Base-by-base conservation (phyloP, 2,329 filamentous ascomycete genomes). In the Eutypa lata region DNA sequence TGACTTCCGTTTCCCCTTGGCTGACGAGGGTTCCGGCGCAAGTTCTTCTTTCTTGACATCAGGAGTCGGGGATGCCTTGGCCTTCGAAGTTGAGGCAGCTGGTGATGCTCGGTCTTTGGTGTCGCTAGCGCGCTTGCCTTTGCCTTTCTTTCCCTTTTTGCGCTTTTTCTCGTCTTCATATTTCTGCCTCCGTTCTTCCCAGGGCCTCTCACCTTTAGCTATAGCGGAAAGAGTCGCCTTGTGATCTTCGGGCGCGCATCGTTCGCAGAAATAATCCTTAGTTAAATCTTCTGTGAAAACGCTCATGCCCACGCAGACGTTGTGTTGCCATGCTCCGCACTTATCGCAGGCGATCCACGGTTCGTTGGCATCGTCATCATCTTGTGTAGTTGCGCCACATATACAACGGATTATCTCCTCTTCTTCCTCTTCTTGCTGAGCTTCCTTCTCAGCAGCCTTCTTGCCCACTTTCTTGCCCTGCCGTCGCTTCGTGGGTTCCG, bases 281-380 rank as follows among this genome's bases (percentile, higher is more conserved):
- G 89, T 88, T 51, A 90, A 80, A 64, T 92, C 84, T 54, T 92
- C 89, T 31, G 87, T 83, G 62, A 89, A 91, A 46, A 87, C 84
- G 64, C 81, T 85, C 68, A 97, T 83, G 50, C 90, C 91, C 78
- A 99, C 90, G 69, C 94, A 99, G 58, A 95, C 87, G 66, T 97
- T 97, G 73, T 99, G 94, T 73, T 99, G 94, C 94, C 94, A 99
- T 42, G 88, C 93, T 47, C 84, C 85, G 72, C 94, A 99, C 46
- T 83, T 84, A 71, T 99, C 94, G 76, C 94, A 99, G 56, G 89
- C 91, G 65, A 99, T 96, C 91, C 96, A 97, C 49, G 91, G 87
- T 63, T 94, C 88, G 60, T 89, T 90, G 14, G 90, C 87, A 45
- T 84, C 80, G 61, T 95, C 90, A 61, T 93, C 90, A 55, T 92